Conservation (phyloP, 768 basidiomycete species). For the Termitomyces sp. region DNA sequence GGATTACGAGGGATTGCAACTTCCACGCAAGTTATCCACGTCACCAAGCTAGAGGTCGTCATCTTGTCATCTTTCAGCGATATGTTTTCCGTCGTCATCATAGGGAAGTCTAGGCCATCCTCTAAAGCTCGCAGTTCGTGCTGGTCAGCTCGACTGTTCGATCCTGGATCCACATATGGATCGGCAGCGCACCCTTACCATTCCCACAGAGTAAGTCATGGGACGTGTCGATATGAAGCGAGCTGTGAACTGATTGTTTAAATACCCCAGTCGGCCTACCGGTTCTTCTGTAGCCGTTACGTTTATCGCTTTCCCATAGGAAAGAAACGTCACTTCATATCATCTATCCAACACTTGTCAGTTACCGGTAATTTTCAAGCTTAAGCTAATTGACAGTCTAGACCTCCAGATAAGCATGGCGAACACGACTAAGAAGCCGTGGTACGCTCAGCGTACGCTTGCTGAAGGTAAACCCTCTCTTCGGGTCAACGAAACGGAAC, state of each 20-base stretch:
- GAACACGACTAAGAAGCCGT: conserved; percentile 1
- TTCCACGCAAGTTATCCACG: not conserved
- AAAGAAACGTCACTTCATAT: not conserved
- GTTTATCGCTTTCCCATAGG: not conserved
- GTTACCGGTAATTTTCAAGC: not conserved
- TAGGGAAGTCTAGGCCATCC: not conserved
- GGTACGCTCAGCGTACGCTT: conserved; percentile 16
- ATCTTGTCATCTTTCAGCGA: not conserved
- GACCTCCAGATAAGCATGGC: conserved; percentile 3
- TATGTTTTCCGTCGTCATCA: not conserved
- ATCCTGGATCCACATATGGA: not conserved
- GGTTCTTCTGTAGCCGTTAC: not conserved
- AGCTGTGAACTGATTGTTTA: not conserved
- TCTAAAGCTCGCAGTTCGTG: not conserved
- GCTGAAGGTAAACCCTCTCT: conserved; percentile 7
- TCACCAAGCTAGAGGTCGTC: not conserved
- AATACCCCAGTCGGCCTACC: not conserved
- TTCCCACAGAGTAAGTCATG: conserved; percentile 4
- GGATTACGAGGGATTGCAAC: too few species aligned
- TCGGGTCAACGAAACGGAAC: not conserved
- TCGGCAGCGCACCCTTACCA: not conserved
- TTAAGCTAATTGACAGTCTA: not conserved
- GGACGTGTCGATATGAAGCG: not conserved
- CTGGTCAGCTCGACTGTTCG: not conserved
- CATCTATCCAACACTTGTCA: not conserved